phyloP scores from a whole-genome alignment of 2,329 filamentous ascomycete species.

The Neopestalotiopsis clavispora region DNA sequence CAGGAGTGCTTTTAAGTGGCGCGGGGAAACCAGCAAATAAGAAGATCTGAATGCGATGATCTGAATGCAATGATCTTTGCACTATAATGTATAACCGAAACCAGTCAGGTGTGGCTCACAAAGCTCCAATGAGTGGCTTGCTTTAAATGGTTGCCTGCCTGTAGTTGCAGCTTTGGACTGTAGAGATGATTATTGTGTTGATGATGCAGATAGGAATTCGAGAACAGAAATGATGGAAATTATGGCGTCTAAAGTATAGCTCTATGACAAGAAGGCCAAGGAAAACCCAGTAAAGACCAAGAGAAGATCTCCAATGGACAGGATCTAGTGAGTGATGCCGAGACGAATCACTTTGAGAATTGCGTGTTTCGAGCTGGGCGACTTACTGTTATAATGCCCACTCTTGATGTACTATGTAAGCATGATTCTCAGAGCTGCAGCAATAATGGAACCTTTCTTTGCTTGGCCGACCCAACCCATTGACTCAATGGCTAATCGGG shows the following conservation, averaged over 20 bases:
- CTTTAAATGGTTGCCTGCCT: constrained; percentile 1
- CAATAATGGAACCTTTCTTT: neutral
- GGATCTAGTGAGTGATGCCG: neutral
- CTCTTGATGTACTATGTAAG: constrained; percentile 2
- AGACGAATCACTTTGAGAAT: neutral
- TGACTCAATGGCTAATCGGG: neutral
- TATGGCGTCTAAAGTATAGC: constrained; percentile 4
- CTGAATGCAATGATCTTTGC: neutral
- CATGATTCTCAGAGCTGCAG: neutral
- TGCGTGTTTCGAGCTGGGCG: constrained; percentile 3
- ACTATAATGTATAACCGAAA: neutral
- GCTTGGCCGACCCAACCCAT: neutral
- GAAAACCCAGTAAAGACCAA: constrained; percentile 4
- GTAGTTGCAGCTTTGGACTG: neutral
- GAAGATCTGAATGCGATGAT: neutral
- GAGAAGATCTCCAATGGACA: constrained; percentile 1
- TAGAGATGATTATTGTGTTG: constrained; percentile 1
- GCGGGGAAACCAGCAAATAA: neutral
- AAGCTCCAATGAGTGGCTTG: neutral
- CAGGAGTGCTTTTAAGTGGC: neutral
- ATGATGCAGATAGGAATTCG: neutral
- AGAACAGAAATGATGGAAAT: neutral
- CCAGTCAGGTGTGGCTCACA: neutral
- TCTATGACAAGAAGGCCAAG: neutral
- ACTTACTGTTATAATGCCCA: constrained; percentile 13